Conservation (phyloP, 2,329 filamentous ascomycete genomes). For the Penicillium sp. region DNA sequence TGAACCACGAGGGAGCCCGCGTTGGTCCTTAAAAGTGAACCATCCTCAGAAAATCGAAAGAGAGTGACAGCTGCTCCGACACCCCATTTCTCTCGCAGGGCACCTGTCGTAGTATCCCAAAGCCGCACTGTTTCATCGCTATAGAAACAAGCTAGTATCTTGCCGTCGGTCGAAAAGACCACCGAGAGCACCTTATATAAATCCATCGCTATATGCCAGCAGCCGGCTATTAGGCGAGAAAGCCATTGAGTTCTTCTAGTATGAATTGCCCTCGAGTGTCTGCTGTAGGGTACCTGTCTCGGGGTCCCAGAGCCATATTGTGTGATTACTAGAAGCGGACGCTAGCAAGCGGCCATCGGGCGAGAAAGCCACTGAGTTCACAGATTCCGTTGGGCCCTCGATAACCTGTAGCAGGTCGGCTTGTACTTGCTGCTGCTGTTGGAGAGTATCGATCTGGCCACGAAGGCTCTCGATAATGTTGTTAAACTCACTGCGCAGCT, state of each 20-base stretch:
- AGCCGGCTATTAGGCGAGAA: background rate
- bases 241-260: background rate
- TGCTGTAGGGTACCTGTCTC: background rate
- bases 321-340: background rate
- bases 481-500: too few species aligned
- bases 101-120: constrained; percentile 1
- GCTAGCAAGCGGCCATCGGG: background rate
- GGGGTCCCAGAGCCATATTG: background rate
- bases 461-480: too few species aligned
- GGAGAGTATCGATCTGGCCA: too few species aligned
- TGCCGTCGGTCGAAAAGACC: constrained; percentile 4
- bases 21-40: constrained; percentile 5
- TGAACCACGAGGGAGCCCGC: constrained; percentile 1
- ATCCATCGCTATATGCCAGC: background rate
- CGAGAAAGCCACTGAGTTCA: background rate
- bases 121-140: background rate
- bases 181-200: background rate
- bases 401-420: too few species aligned
- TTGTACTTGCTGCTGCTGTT: too few species aligned
- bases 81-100: background rate
- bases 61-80: too few species aligned
- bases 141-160: constrained; percentile 3
- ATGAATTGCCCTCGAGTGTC: background rate
- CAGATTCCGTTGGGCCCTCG: background rate
- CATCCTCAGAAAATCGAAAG: background rate